A percentile compares a stretch with the other conserved stretches of the same genome.
Evolutionary conservation across 176 grass and related monocot genomes (phyloP).

Genomic region (Raddia guianensis): DNA sequence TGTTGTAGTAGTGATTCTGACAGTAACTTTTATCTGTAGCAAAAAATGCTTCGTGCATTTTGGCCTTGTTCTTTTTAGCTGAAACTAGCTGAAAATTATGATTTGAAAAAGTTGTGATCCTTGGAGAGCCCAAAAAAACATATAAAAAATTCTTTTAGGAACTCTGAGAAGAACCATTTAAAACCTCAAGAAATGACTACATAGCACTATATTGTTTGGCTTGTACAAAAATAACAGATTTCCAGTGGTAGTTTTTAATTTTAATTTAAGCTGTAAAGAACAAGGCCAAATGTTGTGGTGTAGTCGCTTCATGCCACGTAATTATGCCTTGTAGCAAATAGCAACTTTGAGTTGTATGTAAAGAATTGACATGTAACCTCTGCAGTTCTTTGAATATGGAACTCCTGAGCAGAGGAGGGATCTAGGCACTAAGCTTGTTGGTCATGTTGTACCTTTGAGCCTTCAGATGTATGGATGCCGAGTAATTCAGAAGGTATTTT

Average conservation of each 20-base stretch:
- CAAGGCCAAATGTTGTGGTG: background rate
- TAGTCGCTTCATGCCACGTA: conserved; percentile 23
- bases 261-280: no score
- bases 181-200: no score
- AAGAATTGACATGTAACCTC: conserved; percentile 33
- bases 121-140: no score
- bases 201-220: no score
- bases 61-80: no score
- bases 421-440: conserved; percentile 84
- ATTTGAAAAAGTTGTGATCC: no score
- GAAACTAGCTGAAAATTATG: no score
- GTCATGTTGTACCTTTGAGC: conserved; percentile 85
- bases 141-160: no score
- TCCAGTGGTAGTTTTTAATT: no score
- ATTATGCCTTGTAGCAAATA: conserved; percentile 14
- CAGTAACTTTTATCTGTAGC: background rate
- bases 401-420: conserved; percentile 85
- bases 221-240: no score
- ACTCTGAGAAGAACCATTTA: no score
- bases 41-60: background rate
- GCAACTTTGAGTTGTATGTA: background rate
- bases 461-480: conserved; percentile 99
- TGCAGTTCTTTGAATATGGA: conserved; percentile 97
- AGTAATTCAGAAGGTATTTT: conserved; percentile 94
- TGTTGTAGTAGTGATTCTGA: conserved; percentile 16